Conservation (phyloP, 2,329 filamentous ascomycete genomes). For the Apiospora saccharicola region DNA sequence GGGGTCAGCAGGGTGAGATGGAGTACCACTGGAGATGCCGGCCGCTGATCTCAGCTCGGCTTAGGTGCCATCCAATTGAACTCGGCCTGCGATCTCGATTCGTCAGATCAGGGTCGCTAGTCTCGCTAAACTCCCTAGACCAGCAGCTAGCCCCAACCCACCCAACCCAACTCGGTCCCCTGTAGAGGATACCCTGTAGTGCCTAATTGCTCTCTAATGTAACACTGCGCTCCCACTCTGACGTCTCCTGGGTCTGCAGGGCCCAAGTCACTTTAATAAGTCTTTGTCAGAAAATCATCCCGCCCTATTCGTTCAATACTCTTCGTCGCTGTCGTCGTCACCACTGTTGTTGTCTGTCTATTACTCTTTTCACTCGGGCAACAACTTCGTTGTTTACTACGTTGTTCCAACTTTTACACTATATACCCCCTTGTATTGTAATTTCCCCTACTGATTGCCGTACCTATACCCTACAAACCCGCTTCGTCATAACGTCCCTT, state of each 20-base stretch:
- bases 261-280: slow-evolving; percentile 14
- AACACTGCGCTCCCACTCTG: slow-evolving; percentile 7
- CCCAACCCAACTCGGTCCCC: not conserved
- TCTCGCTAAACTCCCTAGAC: not conserved
- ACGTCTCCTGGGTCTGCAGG: slow-evolving; percentile 7
- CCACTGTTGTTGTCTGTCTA: not conserved
- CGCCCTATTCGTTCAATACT: not conserved
- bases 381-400: not conserved
- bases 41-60: slow-evolving; percentile 16
- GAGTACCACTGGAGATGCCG: not conserved
- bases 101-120: slow-evolving; percentile 14
- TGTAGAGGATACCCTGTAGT: not conserved
- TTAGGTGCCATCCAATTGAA: not conserved
- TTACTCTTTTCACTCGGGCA: not conserved
- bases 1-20: slow-evolving; percentile 7
- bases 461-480: not conserved
- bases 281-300: slow-evolving; percentile 9
- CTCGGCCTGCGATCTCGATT: not conserved
- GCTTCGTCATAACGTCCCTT: not conserved
- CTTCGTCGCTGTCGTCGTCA: not conserved
- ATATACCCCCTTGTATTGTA: not conserved
- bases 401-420: not conserved
- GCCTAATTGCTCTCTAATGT: not conserved
- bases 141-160: not conserved
- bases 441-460: not conserved